Evolutionary conservation across 495 filamentous ascomycete genomes (phyloP).

Genomic region (Penicillium desertorum): DNA sequence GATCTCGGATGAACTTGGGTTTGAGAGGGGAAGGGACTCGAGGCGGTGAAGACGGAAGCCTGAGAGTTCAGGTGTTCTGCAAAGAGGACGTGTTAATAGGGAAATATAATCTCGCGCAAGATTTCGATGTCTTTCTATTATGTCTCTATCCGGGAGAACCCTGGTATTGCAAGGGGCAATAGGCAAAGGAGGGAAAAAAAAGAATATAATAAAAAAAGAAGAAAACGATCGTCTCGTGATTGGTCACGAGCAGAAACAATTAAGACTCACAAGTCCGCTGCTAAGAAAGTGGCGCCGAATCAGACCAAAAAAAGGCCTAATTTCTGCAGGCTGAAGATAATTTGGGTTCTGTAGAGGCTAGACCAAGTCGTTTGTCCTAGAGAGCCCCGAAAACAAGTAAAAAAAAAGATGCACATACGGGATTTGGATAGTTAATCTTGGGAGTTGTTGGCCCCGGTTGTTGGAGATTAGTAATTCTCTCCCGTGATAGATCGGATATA

Average conservation of each 20-base stretch:
- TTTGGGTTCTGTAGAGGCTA: slow-evolving; percentile 7
- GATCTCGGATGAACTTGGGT: slow-evolving; percentile 20
- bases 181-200: neutral
- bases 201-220: neutral
- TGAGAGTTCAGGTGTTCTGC: slow-evolving; percentile 11
- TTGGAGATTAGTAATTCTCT: slow-evolving; percentile 6
- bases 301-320: neutral
- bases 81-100: neutral
- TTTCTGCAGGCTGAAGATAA: slow-evolving; percentile 9
- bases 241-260: slow-evolving; percentile 23
- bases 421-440: neutral
- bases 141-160: slow-evolving; percentile 2
- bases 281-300: slow-evolving; percentile 15
- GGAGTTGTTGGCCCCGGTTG: neutral
- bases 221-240: slow-evolving; percentile 23
- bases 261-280: slow-evolving; percentile 7
- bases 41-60: slow-evolving; percentile 29
- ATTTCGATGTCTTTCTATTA: neutral
- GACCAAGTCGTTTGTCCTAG: slow-evolving; percentile 1
- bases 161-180: neutral
- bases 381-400: slow-evolving; percentile 7
- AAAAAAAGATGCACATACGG: slow-evolving; percentile 1
- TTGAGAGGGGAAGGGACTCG: slow-evolving; percentile 28
- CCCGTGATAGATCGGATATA: neutral
- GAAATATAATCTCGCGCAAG: neutral